phyloP scores from a whole-genome alignment of 2,329 filamentous ascomycete species.

The Neofusicoccum sp. region DNA sequence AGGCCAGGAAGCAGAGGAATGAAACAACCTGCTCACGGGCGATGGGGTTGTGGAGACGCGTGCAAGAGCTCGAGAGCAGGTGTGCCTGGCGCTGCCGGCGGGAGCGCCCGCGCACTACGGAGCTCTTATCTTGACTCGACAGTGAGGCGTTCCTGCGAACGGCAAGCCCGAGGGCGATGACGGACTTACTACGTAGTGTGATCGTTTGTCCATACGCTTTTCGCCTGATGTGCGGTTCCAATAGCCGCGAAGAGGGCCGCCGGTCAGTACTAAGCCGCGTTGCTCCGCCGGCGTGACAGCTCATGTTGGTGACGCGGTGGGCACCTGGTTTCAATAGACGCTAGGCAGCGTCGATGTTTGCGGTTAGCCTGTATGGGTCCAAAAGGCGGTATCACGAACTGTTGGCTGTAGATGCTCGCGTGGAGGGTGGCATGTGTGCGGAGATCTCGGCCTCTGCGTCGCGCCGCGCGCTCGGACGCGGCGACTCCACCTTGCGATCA shows the following conservation, averaged over 20 bases:
- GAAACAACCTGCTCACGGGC: too few relatives aligned
- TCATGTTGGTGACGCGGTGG: slow-evolving; percentile 11
- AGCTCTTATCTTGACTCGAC: neutral
- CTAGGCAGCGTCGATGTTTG: neutral
- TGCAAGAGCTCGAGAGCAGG: neutral
- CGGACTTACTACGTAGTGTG: neutral
- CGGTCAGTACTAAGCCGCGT: neutral
- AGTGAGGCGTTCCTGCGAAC: neutral
- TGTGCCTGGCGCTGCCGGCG: neutral
- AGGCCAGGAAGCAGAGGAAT: neutral
- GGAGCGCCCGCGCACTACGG: neutral
- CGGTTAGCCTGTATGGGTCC: neutral
- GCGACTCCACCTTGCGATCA: neutral
- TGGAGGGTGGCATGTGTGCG: slow-evolving; percentile 10
- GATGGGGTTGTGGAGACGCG: neutral
- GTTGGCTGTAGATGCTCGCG: slow-evolving; percentile 7
- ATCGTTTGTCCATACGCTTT: neutral
- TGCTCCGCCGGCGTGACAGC: neutral
- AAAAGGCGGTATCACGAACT: slow-evolving; percentile 8
- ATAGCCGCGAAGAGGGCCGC: neutral
- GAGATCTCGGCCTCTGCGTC: slow-evolving; percentile 13
- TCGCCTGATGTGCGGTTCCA: neutral
- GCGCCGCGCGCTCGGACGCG: slow-evolving; percentile 9
- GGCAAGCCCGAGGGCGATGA: neutral
- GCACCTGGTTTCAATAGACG: slow-evolving; percentile 3